phyloP scores from a whole-genome alignment of 1,139 yeast genomes.

The Lodderomyces margitis region DNA sequence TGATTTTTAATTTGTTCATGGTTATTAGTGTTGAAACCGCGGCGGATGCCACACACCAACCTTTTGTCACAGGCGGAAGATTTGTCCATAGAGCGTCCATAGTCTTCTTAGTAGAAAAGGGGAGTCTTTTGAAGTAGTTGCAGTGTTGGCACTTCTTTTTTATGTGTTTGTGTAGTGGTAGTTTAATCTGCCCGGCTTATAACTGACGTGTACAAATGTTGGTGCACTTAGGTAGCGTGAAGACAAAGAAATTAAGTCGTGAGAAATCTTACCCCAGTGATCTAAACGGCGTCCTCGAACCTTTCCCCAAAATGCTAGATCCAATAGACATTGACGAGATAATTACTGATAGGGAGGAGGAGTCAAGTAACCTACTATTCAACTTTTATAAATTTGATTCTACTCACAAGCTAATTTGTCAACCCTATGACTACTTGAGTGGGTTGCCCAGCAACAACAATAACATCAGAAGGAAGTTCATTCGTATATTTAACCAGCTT shows the following conservation, averaged over 20 bases:
- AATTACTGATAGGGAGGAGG: neutral
- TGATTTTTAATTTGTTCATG: constrained; percentile 16
- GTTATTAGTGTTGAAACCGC: constrained; percentile 20
- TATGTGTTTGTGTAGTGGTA: neutral
- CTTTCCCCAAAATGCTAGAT: neutral
- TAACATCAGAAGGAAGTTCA: constrained; percentile 28
- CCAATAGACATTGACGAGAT: neutral
- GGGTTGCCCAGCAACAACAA: constrained; percentile 34
- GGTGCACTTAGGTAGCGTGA: neutral
- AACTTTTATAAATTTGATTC: neutral
- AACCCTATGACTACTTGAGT: constrained; percentile 30
- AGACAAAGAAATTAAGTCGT: neutral
- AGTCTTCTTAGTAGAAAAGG: neutral
- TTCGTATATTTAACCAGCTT: constrained; percentile 29
- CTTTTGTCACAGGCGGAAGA: constrained; percentile 35
- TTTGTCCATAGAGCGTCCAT: constrained; percentile 16
- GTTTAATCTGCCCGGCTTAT: no score
- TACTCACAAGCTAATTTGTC: neutral
- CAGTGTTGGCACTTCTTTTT: neutral
- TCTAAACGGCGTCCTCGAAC: neutral
- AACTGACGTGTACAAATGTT: neutral
- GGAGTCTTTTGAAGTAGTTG: neutral
- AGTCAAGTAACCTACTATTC: neutral
- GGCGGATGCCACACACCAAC: constrained; percentile 26
- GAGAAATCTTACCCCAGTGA: neutral